phyloP scores from a whole-genome alignment of 2,329 filamentous ascomycete species.

The Pseudonectria foliicola region DNA sequence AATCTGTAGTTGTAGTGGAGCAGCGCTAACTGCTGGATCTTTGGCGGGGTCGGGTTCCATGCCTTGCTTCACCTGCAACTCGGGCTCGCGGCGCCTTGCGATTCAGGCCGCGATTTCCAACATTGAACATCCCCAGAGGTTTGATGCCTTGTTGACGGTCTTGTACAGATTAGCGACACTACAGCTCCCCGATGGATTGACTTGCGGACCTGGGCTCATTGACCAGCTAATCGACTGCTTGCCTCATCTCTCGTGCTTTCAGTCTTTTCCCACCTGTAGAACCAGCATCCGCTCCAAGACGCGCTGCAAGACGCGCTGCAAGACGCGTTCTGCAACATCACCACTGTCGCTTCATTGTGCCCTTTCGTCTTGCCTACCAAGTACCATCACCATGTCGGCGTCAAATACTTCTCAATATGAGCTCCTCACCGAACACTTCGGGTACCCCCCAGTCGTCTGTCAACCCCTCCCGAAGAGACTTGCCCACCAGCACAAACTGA shows the following conservation, averaged over 20 bases:
- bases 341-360: constrained; percentile 1
- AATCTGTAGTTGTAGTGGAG: too few relatives aligned
- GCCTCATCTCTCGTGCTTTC: too few relatives aligned
- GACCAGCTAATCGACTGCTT: too few relatives aligned
- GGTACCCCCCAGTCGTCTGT: constrained; percentile 83
- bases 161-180: too few relatives aligned
- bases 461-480: neutral
- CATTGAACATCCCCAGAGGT: too few relatives aligned
- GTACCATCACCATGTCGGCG: constrained; percentile 21
- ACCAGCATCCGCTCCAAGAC: neutral
- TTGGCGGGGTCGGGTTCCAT: neutral
- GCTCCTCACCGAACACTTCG: constrained; percentile 90
- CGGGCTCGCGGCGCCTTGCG: neutral
- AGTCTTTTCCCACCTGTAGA: neutral
- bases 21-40: neutral
- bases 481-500: constrained; percentile 1
- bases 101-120: neutral
- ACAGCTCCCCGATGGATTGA: too few relatives aligned
- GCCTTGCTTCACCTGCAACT: neutral
- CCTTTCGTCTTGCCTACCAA: constrained; percentile 1
- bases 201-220: too few relatives aligned
- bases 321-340: constrained; percentile 1
- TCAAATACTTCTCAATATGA: constrained; percentile 45
- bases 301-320: neutral
- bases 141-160: too few relatives aligned